Percentiles rank a stretch among this genome's conserved stretches.
phyloP scores from a whole-genome alignment of 176 grass and related monocot genomes.

The Lolium rigidum region DNA sequence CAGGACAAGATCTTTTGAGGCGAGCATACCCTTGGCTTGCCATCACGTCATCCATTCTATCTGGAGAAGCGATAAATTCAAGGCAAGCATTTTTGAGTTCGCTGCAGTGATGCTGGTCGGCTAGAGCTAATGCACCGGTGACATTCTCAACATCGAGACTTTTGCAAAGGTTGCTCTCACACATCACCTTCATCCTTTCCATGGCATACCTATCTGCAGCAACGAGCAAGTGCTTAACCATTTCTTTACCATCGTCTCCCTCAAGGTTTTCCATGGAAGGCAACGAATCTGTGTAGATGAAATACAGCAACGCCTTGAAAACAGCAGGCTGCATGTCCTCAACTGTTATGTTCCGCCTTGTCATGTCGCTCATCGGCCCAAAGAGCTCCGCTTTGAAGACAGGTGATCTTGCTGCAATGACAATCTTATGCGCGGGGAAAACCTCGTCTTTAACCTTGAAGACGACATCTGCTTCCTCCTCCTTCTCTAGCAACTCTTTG shows the following conservation, averaged over 20 bases:
- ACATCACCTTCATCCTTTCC: slow-evolving; percentile 9
- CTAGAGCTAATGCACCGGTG: neutral
- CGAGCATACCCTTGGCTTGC: slow-evolving; percentile 6
- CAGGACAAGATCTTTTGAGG: neutral
- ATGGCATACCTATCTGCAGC: slow-evolving; percentile 6
- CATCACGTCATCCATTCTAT: neutral
- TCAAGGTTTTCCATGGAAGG: neutral
- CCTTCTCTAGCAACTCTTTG: neutral
- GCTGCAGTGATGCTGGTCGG: neutral
- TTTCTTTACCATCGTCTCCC: slow-evolving; percentile 1
- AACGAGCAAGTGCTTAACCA: neutral
- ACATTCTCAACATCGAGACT: neutral
- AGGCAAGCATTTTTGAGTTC: neutral
- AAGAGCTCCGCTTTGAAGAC: slow-evolving; percentile 7
- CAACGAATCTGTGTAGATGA: neutral
- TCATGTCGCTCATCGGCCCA: neutral
- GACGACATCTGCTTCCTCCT: neutral
- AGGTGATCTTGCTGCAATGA: neutral
- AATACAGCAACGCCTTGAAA: slow-evolving; percentile 9
- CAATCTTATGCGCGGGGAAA: neutral
- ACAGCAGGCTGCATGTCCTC: slow-evolving; percentile 5
- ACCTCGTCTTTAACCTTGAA: neutral
- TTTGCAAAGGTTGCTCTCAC: neutral
- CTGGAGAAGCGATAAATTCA: neutral
- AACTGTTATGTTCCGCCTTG: neutral